phyloP scores from a whole-genome alignment of 495 filamentous ascomycete species.

The Penicillium goetzii region DNA sequence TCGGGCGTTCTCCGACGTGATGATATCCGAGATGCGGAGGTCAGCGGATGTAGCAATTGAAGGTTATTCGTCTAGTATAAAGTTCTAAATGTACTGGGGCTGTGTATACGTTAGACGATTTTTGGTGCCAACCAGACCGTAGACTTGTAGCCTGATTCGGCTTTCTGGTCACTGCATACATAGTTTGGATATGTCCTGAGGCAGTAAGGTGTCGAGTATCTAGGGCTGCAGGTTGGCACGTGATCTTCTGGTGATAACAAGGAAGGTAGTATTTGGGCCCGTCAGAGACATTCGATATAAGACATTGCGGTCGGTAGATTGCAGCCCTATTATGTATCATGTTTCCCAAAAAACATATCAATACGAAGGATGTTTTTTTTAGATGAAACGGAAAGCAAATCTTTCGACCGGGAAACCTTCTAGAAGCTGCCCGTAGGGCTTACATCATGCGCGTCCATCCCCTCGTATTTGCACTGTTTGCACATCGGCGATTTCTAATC shows the following conservation, averaged over 20 bases:
- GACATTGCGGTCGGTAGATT: not conserved
- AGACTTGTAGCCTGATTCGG: not conserved
- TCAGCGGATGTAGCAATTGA: not conserved
- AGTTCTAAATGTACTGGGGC: not conserved
- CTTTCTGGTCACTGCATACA: not conserved
- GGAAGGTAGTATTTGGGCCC: not conserved
- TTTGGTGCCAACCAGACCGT: not conserved
- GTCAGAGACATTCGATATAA: not conserved
- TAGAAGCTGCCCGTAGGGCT: constrained; percentile 16
- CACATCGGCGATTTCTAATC: constrained; percentile 13
- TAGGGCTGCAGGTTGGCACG: not conserved
- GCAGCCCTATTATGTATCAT: not conserved
- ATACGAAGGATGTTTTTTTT: not conserved
- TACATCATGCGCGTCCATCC: constrained; percentile 22
- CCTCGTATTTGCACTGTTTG: constrained; percentile 50
- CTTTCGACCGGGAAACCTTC: not conserved
- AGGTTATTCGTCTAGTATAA: not conserved
- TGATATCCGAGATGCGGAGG: constrained; percentile 13
- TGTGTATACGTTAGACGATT: not conserved
- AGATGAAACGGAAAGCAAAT: not conserved
- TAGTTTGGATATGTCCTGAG: not conserved
- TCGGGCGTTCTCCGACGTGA: constrained; percentile 27
- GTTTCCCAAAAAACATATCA: not conserved
- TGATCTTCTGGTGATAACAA: not conserved
- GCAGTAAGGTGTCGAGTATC: not conserved